Conservation (phyloP, 371 early-diverging fungal genomes). For the Quaeritorhiza haematococci region DNA sequence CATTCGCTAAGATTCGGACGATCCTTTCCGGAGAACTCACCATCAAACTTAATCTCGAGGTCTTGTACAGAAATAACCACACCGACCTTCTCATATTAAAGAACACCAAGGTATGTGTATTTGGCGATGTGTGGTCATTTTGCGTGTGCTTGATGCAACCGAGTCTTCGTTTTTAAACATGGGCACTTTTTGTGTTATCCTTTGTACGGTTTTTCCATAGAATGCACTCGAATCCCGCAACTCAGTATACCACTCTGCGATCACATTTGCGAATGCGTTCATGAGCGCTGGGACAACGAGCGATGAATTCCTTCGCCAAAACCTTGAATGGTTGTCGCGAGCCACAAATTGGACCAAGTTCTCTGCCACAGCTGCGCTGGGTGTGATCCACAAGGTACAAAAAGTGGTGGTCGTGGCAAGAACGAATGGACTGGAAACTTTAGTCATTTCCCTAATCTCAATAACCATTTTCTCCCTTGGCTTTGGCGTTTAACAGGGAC, state of each 20-base stretch:
- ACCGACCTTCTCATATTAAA: conserved; percentile 91
- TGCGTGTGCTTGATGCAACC: neutral
- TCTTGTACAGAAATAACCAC: conserved; percentile 89
- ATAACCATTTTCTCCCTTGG: no score
- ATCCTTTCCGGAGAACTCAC: conserved; percentile 86
- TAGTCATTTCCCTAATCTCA: neutral
- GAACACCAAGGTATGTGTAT: conserved; percentile 67
- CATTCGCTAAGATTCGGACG: conserved; percentile 53
- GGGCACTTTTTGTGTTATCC: neutral
- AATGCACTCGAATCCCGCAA: conserved; percentile 83
- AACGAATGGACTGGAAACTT: conserved; percentile 11
- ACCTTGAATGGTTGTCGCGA: conserved; percentile 94
- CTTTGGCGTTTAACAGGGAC: conserved; percentile 56
- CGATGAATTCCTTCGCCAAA: conserved; percentile 96
- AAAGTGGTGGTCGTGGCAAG: no score
- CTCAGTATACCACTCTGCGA: conserved; percentile 89
- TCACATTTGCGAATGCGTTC: conserved; percentile 96
- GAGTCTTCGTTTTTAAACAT: neutral
- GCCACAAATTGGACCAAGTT: conserved; percentile 99
- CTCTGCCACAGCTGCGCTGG: conserved; percentile 96
- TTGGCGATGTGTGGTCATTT: neutral
- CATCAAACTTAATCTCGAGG: conserved; percentile 87
- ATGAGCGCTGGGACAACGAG: conserved; percentile 98
- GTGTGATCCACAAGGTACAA: conserved; percentile 93
- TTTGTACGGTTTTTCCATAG: conserved; percentile 25